These are phyloP conservation scores for Diaporthe ampelina DNA, from an alignment of 2,329 filamentous ascomycete genomes.

Conservation along the genomic window DNA sequence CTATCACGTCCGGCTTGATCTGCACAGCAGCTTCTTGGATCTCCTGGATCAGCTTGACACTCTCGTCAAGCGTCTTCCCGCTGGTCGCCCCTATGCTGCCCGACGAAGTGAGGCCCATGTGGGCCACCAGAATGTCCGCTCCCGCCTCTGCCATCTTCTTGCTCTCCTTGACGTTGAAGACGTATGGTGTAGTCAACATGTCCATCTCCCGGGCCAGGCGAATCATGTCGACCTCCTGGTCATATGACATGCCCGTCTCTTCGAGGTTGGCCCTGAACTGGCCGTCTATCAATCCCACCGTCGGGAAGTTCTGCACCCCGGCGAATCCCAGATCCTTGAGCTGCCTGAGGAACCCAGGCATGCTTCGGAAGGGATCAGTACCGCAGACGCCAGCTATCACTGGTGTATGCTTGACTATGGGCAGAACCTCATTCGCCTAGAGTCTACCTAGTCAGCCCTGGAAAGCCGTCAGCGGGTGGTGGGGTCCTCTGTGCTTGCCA, in stretches of 20 bases:
- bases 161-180: conserved; percentile 74
- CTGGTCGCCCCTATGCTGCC: conserved; percentile 75
- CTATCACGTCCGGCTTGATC: conserved; percentile 71
- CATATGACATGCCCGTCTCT: conserved; percentile 80
- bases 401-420: conserved; percentile 73
- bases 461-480: neutral
- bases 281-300: conserved; percentile 79
- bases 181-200: conserved; percentile 78
- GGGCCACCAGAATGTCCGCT: conserved; percentile 76
- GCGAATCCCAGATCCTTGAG: conserved; percentile 74
- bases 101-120: conserved; percentile 74
- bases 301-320: conserved; percentile 81
- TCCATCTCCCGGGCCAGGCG: conserved; percentile 69
- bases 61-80: conserved; percentile 74
- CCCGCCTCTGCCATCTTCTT: conserved; percentile 74
- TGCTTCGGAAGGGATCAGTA: conserved; percentile 77
- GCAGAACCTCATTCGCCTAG: conserved; percentile 75
- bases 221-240: conserved; percentile 76
- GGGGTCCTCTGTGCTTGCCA: conserved; percentile 58
- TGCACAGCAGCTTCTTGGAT: conserved; percentile 72
- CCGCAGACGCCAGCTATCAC: conserved; percentile 80
- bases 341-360: conserved; percentile 71
- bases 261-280: conserved; percentile 77
- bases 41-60: conserved; percentile 71
- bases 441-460: neutral